A percentile compares a stretch with the other conserved stretches of the same genome.
Conservation (phyloP, 345 rosid species). For the Eucalyptus tenuipes region DNA sequence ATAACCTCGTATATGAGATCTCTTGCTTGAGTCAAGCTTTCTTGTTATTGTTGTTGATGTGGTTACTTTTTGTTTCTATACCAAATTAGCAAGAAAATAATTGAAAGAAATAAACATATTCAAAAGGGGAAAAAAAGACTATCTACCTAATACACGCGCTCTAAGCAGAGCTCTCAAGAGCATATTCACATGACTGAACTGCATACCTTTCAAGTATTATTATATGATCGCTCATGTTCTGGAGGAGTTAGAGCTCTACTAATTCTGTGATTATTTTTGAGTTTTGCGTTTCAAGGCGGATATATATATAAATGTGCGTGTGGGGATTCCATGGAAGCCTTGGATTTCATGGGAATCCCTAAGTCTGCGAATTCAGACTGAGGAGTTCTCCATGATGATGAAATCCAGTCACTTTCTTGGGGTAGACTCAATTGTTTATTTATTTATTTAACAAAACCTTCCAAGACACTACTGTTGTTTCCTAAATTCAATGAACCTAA, state of each 20-base stretch:
- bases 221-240: too few species aligned
- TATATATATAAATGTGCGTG: too few species aligned
- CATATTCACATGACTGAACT: neutral
- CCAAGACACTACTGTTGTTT: neutral
- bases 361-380: too few species aligned
- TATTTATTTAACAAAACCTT: neutral
- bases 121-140: neutral
- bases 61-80: neutral
- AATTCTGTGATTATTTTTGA: too few species aligned
- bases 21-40: neutral
- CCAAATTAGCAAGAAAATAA: neutral
- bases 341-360: too few species aligned
- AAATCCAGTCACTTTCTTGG: too few species aligned
- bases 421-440: neutral
- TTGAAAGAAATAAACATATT: neutral
- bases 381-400: too few species aligned
- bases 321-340: too few species aligned
- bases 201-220: too few species aligned
- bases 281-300: too few species aligned
- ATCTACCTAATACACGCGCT: neutral
- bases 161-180: neutral
- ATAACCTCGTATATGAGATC: neutral
- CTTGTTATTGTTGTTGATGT: fast-evolving
- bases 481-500: neutral
- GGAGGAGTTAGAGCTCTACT: too few species aligned